Evolutionary conservation across 257 asterid genomes (phyloP), one percentile per base, ranked within the genome.

Genomic region (Ilex asprella): DNA sequence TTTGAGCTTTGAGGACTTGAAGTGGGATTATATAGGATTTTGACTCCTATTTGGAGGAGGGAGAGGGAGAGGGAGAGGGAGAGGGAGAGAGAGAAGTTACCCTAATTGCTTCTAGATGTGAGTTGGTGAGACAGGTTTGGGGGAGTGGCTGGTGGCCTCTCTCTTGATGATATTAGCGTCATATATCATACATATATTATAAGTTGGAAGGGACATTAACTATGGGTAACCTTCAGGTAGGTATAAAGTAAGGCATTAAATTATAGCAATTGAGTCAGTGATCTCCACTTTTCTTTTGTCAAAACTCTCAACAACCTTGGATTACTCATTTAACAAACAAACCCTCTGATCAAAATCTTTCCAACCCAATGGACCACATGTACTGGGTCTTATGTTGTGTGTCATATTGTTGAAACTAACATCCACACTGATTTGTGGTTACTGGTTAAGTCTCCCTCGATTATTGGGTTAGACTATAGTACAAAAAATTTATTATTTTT

Each of bases 91-190:
- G 30, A 2, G 57, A 4, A 16, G 57, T 53, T 5, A 53, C 57
- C 57, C 57, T 14, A 53, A 53, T 15, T 53, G 30, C 57, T 53
- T 53, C 57, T 53, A 53, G 57, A 53, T 53, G 57, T 53, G 57
- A 53, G 57, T 53, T 53, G 57, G 57, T 53, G 30, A 53, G 57
- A 53, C 30, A 53, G 57, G 57, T 53, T 53, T 53, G 57, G 10
- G 57, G 57, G 57, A 53, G 57, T 53, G 57, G 57, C 30, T 53
- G 5, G 57, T 53, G 30, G 10, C 30, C 30, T 21, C 57, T 53
- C 57, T 53, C 15, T 53, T 46, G 14, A 46, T 46, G 52, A 46
- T 46, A 46, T 46, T 46, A 46, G 52, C 14, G n/a, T 46, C 52
- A 46, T 21, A 21, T 21, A 21, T 46, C 52, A 46, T 46, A 4